These are phyloP conservation scores for Vigna radiata DNA, from an alignment of 306 rosid genomes.

Conservation along the genomic window DNA sequence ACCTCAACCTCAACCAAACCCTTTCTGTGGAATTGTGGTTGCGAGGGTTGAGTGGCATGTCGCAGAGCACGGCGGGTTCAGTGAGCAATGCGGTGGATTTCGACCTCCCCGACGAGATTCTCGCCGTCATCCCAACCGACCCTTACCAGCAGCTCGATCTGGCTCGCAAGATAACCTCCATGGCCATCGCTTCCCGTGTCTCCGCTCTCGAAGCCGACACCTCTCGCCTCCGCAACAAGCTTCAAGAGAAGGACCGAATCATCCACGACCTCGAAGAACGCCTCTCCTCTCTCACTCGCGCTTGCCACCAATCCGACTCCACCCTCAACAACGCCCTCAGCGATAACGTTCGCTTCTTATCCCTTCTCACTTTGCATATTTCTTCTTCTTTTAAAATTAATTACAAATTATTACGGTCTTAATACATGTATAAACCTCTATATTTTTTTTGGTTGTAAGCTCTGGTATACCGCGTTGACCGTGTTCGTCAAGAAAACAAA, in stretches of 20 bases:
- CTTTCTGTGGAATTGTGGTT: neutral
- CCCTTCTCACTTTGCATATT: neutral
- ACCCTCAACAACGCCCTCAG: slow-evolving; percentile 59
- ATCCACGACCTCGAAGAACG: slow-evolving; percentile 65
- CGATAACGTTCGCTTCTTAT: slow-evolving; percentile 53
- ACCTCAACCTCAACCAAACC: neutral
- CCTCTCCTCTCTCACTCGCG: slow-evolving; percentile 56
- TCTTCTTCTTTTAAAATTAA: no score
- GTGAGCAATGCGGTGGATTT: slow-evolving; percentile 54
- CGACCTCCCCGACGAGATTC: slow-evolving; percentile 69
- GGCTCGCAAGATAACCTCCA: slow-evolving; percentile 89
- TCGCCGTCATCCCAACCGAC: slow-evolving; percentile 80
- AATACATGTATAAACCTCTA: no score
- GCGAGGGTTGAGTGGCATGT: slow-evolving; percentile 25
- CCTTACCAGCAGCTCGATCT: slow-evolving; percentile 95
- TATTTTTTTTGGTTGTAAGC: no score
- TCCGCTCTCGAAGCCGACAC: slow-evolving; percentile 75
- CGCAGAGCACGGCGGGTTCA: slow-evolving; percentile 18
- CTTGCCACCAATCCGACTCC: slow-evolving; percentile 65
- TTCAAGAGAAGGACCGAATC: slow-evolving; percentile 65
- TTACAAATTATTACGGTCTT: neutral
- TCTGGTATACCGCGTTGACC: no score
- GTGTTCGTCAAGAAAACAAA: no score
- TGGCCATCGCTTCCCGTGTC: slow-evolving; percentile 92
- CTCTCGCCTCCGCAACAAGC: slow-evolving; percentile 61